Evolutionary conservation across 1,284 basidiomycete genomes (phyloP).

Genomic region (Cystobasidiaceae sp.): DNA sequence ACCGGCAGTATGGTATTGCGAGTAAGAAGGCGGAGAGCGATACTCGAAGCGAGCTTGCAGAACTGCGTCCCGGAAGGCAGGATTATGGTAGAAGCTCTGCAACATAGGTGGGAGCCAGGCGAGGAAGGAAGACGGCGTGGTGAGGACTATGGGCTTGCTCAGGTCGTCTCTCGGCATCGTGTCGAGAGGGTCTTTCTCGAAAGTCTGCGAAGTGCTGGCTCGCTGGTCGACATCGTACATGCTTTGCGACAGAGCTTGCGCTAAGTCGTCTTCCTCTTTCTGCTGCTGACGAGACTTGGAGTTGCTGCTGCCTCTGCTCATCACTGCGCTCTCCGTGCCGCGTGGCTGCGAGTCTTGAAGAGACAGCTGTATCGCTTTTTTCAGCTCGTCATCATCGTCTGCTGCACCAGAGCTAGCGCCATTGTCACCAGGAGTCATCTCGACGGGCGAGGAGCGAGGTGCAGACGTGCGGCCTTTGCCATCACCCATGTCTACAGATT

Average conservation of each 20-base stretch:
- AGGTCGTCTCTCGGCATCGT: background rate
- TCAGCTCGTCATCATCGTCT: background rate
- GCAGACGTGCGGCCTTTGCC: background rate
- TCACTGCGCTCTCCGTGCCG: background rate
- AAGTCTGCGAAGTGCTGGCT: background rate
- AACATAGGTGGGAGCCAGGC: background rate
- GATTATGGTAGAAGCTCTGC: background rate
- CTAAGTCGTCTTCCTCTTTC: slow-evolving; percentile 4
- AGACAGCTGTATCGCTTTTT: background rate
- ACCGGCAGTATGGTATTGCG: background rate
- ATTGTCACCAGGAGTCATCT: background rate
- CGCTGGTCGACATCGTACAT: background rate
- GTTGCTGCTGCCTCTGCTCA: background rate
- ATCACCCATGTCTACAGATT: no score
- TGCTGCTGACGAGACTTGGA: background rate
- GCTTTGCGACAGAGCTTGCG: background rate
- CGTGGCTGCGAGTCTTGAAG: background rate
- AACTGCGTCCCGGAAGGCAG: background rate
- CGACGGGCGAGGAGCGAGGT: background rate
- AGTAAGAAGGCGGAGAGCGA: background rate
- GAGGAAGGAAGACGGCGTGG: background rate
- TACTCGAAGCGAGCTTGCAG: background rate
- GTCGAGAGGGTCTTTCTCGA: background rate
- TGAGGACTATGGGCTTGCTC: background rate
- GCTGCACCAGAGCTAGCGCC: background rate